A percentile compares a stretch with the other conserved stretches of the same genome.
Evolutionary conservation across 805 yeast species (phyloP).

Genomic region (Brettanomyces bruxellensis): DNA sequence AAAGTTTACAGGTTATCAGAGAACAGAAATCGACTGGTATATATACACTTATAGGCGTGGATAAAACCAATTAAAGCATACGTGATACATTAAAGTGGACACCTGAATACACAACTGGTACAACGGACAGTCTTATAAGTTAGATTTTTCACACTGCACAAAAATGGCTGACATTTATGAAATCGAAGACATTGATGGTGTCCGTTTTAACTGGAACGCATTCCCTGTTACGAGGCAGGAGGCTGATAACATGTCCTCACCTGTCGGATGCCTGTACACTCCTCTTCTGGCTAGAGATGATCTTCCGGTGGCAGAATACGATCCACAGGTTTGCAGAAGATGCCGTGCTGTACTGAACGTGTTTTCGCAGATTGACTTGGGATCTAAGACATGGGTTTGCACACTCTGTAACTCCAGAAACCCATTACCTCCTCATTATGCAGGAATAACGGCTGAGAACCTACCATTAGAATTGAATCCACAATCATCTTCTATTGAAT

Average conservation of each 20-base stretch:
- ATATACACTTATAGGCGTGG: too few relatives aligned
- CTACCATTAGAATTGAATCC: slow-evolving; percentile 75
- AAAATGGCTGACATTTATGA: slow-evolving; percentile 43
- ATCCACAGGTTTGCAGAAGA: slow-evolving; percentile 74
- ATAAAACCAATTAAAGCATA: too few relatives aligned
- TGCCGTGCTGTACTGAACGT: slow-evolving; percentile 88
- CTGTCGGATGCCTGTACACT: slow-evolving; percentile 91
- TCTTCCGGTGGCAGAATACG: slow-evolving; percentile 71
- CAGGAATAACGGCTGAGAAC: slow-evolving; percentile 62
- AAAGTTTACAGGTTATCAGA: too few relatives aligned
- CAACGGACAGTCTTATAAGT: too few relatives aligned
- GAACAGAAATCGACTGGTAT: too few relatives aligned
- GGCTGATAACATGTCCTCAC: slow-evolving; percentile 86
- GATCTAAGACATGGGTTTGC: slow-evolving; percentile 76
- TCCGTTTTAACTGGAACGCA: slow-evolving; percentile 74
- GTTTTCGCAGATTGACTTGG: slow-evolving; percentile 69
- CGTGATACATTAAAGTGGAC: too few relatives aligned
- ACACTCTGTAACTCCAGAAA: slow-evolving; percentile 73
- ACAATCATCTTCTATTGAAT: slow-evolving; percentile 71
- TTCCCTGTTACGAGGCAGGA: slow-evolving; percentile 86
- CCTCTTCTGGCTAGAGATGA: slow-evolving; percentile 78
- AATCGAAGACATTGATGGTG: slow-evolving; percentile 53
- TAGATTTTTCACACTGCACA: too few relatives aligned
- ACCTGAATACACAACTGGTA: too few relatives aligned
- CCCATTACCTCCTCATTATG: slow-evolving; percentile 75